Percentiles rank a stretch among this genome's conserved stretches.
Evolutionary conservation across 768 basidiomycete genomes (phyloP).

Genomic region (Chiua virens): DNA sequence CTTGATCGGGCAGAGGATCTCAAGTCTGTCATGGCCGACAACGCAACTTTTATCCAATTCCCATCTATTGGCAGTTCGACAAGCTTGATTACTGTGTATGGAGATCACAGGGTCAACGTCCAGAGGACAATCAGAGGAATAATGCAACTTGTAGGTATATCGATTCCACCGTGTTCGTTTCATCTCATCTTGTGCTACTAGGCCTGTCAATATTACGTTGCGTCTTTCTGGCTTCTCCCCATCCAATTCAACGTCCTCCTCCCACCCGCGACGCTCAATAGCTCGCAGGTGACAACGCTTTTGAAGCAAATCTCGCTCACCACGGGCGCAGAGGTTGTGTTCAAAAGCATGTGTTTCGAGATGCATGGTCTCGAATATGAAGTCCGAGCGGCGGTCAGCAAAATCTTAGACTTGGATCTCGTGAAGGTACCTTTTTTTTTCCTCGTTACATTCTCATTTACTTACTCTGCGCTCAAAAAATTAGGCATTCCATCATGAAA

Average conservation of each 20-base stretch:
- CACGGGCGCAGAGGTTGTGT: conserved; percentile 92
- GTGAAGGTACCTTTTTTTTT: conserved; percentile 63
- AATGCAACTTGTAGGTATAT: conserved; percentile 82
- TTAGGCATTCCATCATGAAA: conserved; percentile 93
- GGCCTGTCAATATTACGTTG: conserved; percentile 95
- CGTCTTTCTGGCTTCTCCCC: conserved; percentile 96
- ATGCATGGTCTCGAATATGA: conserved; percentile 93
- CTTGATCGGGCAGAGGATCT: conserved; percentile 95
- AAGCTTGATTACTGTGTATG: conserved; percentile 90
- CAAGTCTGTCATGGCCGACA: conserved; percentile 91
- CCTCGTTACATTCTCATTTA: neutral
- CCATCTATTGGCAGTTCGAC: conserved; percentile 91
- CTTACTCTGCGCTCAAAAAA: neutral
- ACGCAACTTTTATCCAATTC: conserved; percentile 93
- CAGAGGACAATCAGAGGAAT: conserved; percentile 91
- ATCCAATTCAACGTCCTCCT: conserved; percentile 90
- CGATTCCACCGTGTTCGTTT: conserved; percentile 14
- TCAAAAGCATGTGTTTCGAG: conserved; percentile 97
- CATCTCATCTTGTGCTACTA: conserved; percentile 30
- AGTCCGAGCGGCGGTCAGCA: conserved; percentile 79
- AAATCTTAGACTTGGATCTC: conserved; percentile 89
- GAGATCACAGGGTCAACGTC: conserved; percentile 91
- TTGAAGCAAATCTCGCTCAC: conserved; percentile 84
- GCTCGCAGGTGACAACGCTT: conserved; percentile 78
- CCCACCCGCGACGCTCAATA: conserved; percentile 78